Base-by-base conservation (phyloP, 2,329 filamentous ascomycete species). In the Ceratocystis destructans region DNA sequence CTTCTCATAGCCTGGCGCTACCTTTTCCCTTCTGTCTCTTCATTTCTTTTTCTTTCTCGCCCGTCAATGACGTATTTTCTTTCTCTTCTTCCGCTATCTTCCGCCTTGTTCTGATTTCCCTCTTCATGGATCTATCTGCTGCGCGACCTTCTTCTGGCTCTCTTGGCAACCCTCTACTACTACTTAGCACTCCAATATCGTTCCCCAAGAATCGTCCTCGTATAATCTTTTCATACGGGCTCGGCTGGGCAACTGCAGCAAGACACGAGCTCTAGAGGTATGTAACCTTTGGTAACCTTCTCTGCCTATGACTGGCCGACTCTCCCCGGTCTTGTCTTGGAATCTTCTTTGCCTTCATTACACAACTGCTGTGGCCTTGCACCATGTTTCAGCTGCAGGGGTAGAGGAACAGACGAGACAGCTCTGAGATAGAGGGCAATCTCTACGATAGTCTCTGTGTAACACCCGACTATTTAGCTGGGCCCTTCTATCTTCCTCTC, bases 1-100 rank as follows among this genome's bases (percentile, higher is more conserved):
- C 37, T 59, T 65, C 37, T 57, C 28, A 41, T 41, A 45, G 65
- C 65, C 65, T 66, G 65, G 65, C 63, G 65, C 65, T 66, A 62
- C 10, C 12, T 10, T 62, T 62, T 31, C 15, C 8, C 17, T 66
- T 59, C 20, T 22, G 6, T 22, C 33, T 33, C 15, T 31, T 28
- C 31, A 25, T 45, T 46, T 31, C 20, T 22, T 33, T 28, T 57
- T 46, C 41, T 5, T n/a, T 25, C 17, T 25, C 33, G 37, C 12
- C 10, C 10, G 37, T 41, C 37, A 41, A 15, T 12, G 37, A 41
- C 37, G 37, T 4, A 53, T 45, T 57, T 53, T 2, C 22, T 59
- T n/a, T 62, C n/a, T 4, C 22, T 22, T 20, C 48, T 63, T 63
- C 50, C 41, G 22, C n/a, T 0, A 2, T 28, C 33, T 62, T 46